Conservation (phyloP, 495 filamentous ascomycete genomes). For the Aeminium ludgeri region DNA sequence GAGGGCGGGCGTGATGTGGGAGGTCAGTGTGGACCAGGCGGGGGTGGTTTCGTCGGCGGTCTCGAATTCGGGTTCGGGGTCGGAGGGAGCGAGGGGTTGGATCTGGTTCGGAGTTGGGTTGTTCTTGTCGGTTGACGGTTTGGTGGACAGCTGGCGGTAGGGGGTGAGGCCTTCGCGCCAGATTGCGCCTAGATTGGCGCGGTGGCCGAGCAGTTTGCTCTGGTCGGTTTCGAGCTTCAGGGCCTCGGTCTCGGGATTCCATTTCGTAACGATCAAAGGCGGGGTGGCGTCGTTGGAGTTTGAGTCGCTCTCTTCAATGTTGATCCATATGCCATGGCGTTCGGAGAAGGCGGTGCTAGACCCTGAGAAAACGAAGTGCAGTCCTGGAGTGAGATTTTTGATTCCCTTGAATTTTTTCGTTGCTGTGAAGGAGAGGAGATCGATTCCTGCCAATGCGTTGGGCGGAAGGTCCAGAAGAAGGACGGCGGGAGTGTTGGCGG, state of each 20-base stretch:
- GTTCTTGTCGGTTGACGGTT: not conserved
- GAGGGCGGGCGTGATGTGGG: slow-evolving; percentile 29
- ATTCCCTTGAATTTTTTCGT: slow-evolving; percentile 39
- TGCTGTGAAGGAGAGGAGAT: slow-evolving; percentile 29
- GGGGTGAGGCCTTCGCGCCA: slow-evolving; percentile 29
- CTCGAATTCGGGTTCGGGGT: no score
- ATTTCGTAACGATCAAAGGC: slow-evolving; percentile 37
- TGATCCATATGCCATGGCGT: slow-evolving; percentile 45
- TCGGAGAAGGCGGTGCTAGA: slow-evolving; percentile 32
- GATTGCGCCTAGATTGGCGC: slow-evolving; percentile 28
- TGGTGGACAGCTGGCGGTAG: slow-evolving; percentile 22
- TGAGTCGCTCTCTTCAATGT: slow-evolving; percentile 18
- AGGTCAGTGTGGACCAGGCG: slow-evolving; percentile 33
- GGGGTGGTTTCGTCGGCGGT: slow-evolving; percentile 18
- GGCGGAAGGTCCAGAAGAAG: slow-evolving; percentile 24
- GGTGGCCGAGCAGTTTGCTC: slow-evolving; percentile 22
- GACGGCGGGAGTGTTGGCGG: slow-evolving; percentile 9
- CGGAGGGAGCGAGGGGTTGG: no score
- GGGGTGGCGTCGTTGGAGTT: slow-evolving; percentile 13
- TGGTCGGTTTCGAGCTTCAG: slow-evolving; percentile 20
- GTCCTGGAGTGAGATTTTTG: slow-evolving; percentile 39
- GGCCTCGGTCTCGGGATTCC: slow-evolving; percentile 31
- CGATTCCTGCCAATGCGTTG: slow-evolving; percentile 23
- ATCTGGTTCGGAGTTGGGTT: no score
- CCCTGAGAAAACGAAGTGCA: slow-evolving; percentile 41